Percentiles rank a stretch among this genome's conserved stretches.
Conservation (phyloP, 306 rosid genomes). For the Ziziphus jujuba region DNA sequence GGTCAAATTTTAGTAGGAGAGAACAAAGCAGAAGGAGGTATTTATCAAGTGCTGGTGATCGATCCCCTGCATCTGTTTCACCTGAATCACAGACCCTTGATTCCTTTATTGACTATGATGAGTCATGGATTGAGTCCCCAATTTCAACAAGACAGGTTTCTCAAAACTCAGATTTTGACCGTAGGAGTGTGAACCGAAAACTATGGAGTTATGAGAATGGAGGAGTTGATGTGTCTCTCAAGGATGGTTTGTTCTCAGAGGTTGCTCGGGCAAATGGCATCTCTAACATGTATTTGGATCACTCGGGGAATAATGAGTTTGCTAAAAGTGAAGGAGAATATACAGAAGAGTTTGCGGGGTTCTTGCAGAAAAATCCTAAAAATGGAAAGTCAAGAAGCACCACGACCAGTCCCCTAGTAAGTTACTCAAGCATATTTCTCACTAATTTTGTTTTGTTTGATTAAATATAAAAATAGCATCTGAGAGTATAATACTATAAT, state of each 20-base stretch:
- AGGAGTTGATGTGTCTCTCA: slow-evolving; percentile 77
- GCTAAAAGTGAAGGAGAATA: slow-evolving; percentile 26
- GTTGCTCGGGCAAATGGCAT: slow-evolving; percentile 29
- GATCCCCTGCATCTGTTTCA: slow-evolving; percentile 54
- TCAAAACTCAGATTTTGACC: slow-evolving; percentile 31
- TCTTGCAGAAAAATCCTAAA: slow-evolving; percentile 43
- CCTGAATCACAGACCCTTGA: slow-evolving; percentile 65
- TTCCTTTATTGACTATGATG: slow-evolving; percentile 64
- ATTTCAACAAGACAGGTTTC: slow-evolving; percentile 41
- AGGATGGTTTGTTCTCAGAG: slow-evolving; percentile 70
- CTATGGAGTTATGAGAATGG: slow-evolving; percentile 71
- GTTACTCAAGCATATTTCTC: slow-evolving; percentile 10
- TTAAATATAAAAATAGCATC: not conserved
- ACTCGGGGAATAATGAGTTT: slow-evolving; percentile 30
- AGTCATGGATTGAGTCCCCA: slow-evolving; percentile 62
- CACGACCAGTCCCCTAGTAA: slow-evolving; percentile 72
- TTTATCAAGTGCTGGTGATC: slow-evolving; percentile 41
- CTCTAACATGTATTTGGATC: slow-evolving; percentile 34
- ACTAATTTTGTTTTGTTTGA: not conserved
- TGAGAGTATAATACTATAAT: not conserved
- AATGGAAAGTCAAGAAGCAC: slow-evolving; percentile 58
- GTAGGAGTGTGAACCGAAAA: slow-evolving; percentile 64
- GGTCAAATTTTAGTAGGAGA: slow-evolving; percentile 60
- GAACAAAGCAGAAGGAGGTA: slow-evolving; percentile 42
- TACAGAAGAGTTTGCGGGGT: slow-evolving; percentile 57